Evolutionary conservation across 768 basidiomycete species (phyloP).

Genomic region (Lactarius hatsudake): DNA sequence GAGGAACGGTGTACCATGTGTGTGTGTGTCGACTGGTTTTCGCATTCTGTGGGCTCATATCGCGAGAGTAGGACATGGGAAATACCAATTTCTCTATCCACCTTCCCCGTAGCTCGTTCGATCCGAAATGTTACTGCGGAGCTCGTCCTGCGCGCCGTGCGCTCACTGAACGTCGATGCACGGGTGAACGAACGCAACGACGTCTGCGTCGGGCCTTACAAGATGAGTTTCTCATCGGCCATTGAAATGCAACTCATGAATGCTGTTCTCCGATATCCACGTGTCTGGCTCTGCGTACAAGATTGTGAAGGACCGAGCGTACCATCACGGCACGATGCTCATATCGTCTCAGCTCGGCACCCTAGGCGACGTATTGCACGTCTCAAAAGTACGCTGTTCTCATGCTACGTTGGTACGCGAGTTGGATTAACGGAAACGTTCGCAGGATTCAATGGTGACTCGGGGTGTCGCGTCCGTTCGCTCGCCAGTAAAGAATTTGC

Average conservation of each 20-base stretch:
- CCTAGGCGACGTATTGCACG: constrained; percentile 68
- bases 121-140: constrained; percentile 74
- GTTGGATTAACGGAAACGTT: neutral
- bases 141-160: constrained; percentile 74
- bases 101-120: constrained; percentile 75
- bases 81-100: constrained; percentile 98
- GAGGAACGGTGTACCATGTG: constrained; percentile 96
- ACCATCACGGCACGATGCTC: constrained; percentile 99
- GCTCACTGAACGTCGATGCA: constrained; percentile 71
- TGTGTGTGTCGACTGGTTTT: constrained; percentile 29
- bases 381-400: constrained; percentile 52
- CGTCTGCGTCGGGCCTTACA: constrained; percentile 76
- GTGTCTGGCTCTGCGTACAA: constrained; percentile 98
- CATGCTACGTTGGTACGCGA: neutral
- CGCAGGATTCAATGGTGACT: constrained; percentile 73
- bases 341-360: constrained; percentile 74
- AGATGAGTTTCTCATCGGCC: constrained; percentile 62
- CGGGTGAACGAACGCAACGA: constrained; percentile 88
- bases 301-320: constrained; percentile 84
- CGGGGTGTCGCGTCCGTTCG: constrained; percentile 89
- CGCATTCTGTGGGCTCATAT: neutral
- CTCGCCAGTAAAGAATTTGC: constrained; percentile 87
- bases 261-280: constrained; percentile 41
- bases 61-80: constrained; percentile 74
- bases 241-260: constrained; percentile 21